These are phyloP conservation scores for Pythium grandisporangium DNA, from an alignment of 352 stramenopile genomes.

Conservation along the genomic window DNA sequence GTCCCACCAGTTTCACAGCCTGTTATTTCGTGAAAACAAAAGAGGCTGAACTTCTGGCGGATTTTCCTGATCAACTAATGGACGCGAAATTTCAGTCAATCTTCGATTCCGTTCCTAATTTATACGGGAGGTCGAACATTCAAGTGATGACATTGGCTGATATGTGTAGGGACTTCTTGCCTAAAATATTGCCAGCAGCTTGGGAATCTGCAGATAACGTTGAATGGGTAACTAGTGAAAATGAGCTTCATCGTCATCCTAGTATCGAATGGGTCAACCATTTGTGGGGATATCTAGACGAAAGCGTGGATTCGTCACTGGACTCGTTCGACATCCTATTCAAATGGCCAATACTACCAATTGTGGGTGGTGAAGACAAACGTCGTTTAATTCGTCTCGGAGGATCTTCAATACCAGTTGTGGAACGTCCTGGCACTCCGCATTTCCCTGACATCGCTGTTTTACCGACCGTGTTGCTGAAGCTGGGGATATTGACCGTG, in stretches of 20 bases:
- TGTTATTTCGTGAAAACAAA: constrained; percentile 6
- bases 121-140: constrained; percentile 4
- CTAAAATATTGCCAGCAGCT: constrained; percentile 8
- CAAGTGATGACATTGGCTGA: background rate
- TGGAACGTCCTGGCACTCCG: background rate
- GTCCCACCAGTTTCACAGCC: constrained; percentile 1
- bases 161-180: constrained; percentile 4
- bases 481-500: constrained; percentile 8
- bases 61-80: constrained; percentile 4
- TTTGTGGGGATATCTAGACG: constrained; percentile 12
- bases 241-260: background rate
- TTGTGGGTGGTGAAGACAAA: background rate
- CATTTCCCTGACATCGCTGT: background rate
- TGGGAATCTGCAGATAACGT: constrained; percentile 1
- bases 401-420: background rate
- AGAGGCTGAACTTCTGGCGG: constrained; percentile 3
- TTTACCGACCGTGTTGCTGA: constrained; percentile 2
- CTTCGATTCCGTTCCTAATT: constrained; percentile 4
- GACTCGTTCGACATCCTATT: background rate
- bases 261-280: constrained; percentile 3
- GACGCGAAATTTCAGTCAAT: constrained; percentile 2
- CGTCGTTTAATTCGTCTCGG: background rate
- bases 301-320: background rate
- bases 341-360: constrained; percentile 6
- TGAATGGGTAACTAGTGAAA: constrained; percentile 3